These are phyloP conservation scores for Blastobotrys parvus DNA, from an alignment of 805 yeast species.

Conservation along the genomic window DNA sequence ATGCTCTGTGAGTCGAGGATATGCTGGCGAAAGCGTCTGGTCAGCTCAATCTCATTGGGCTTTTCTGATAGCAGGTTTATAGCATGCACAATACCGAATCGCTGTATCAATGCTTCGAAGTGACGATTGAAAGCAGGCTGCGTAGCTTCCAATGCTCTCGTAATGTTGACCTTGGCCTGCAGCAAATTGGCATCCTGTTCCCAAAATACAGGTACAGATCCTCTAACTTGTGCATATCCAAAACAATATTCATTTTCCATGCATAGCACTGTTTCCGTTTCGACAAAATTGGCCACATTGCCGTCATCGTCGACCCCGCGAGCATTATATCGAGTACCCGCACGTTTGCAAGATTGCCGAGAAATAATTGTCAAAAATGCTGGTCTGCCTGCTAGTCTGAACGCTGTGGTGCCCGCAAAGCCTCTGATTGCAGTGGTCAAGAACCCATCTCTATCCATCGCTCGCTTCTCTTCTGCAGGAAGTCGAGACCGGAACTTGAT, in stretches of 20 bases:
- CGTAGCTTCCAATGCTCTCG: slow-evolving; percentile 86
- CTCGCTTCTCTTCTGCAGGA: slow-evolving; percentile 48
- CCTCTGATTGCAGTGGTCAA: slow-evolving; percentile 92
- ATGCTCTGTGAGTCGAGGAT: slow-evolving; percentile 25
- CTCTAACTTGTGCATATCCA: slow-evolving; percentile 85
- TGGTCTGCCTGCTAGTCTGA: slow-evolving; percentile 28
- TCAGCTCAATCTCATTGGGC: slow-evolving; percentile 65
- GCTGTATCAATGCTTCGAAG: slow-evolving; percentile 56
- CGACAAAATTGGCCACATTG: slow-evolving; percentile 91
- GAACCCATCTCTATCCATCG: slow-evolving; percentile 69
- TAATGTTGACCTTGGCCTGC: slow-evolving; percentile 83
- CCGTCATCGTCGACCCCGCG: slow-evolving; percentile 96
- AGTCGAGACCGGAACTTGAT: slow-evolving; percentile 64
- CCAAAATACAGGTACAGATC: slow-evolving; percentile 95
- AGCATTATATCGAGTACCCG: slow-evolving; percentile 92
- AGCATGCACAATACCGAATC: slow-evolving; percentile 82
- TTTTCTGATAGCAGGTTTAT: slow-evolving; percentile 82
- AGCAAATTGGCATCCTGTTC: slow-evolving; percentile 90
- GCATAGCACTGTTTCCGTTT: slow-evolving; percentile 75
- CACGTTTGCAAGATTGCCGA: slow-evolving; percentile 93
- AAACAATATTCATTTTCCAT: slow-evolving; percentile 43
- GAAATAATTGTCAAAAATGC: slow-evolving; percentile 71
- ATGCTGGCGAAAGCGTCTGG: slow-evolving; percentile 57
- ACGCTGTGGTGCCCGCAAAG: slow-evolving; percentile 68
- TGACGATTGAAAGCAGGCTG: slow-evolving; percentile 85